Percentiles rank a stretch among this genome's conserved stretches.
Evolutionary conservation across 345 rosid genomes (phyloP).

Genomic region (Barbarea vulgaris): DNA sequence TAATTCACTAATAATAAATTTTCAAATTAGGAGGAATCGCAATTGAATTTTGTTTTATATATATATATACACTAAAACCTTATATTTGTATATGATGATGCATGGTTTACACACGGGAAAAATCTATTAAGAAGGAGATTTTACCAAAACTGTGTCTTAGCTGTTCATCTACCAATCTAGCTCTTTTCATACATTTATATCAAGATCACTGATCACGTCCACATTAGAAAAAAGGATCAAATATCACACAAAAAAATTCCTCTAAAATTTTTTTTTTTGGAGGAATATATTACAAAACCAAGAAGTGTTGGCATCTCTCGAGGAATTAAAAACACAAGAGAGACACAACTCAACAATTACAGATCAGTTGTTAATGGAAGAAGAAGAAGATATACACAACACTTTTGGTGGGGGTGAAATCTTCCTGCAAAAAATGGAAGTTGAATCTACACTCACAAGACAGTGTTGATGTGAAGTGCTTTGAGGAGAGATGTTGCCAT

Average conservation of each 20-base stretch:
- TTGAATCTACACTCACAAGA: slow-evolving; percentile 48
- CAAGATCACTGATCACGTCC: neutral
- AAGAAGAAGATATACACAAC: neutral
- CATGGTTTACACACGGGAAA: neutral
- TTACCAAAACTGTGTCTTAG: neutral
- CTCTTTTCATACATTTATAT: neutral
- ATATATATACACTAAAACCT: neutral
- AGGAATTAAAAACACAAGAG: neutral
- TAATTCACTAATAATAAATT: neutral
- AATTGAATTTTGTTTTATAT: neutral
- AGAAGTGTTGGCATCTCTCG: slow-evolving; percentile 1
- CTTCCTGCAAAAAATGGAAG: slow-evolving; percentile 16
- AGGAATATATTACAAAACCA: slow-evolving; percentile 1
- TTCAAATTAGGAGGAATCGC: neutral
- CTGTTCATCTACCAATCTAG: neutral
- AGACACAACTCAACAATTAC: slow-evolving; percentile 2
- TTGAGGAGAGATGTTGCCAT: slow-evolving; percentile 96
- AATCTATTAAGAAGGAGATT: neutral
- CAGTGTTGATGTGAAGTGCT: slow-evolving; percentile 94
- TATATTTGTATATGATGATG: neutral
- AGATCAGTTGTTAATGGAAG: neutral
- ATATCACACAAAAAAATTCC: neutral
- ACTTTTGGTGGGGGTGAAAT: neutral
- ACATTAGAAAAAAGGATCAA: neutral
- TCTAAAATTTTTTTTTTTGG: neutral